A percentile compares a stretch with the other conserved stretches of the same genome.
Conservation (phyloP, 139 green algal genomes). For the Helicosporidium sp. region DNA sequence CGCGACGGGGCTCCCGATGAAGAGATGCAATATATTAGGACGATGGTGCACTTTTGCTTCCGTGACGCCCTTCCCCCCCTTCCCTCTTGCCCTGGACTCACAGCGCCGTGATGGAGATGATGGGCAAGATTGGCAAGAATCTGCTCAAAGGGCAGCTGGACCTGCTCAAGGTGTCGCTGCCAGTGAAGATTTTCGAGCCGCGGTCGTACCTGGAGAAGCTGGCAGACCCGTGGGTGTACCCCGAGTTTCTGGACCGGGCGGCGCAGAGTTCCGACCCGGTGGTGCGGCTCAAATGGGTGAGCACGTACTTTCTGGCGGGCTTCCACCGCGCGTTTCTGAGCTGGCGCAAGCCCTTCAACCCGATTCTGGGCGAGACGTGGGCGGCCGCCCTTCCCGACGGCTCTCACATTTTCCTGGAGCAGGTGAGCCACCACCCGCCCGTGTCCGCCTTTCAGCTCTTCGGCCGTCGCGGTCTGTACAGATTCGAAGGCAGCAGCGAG, state of each 20-base stretch:
- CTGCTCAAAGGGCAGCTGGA: slow-evolving; percentile 56
- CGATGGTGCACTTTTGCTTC: too few relatives aligned
- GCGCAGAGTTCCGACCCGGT: slow-evolving; percentile 26
- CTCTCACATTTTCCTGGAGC: slow-evolving; percentile 48
- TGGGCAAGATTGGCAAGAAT: slow-evolving; percentile 45
- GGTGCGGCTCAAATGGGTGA: slow-evolving; percentile 42
- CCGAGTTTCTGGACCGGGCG: slow-evolving; percentile 26
- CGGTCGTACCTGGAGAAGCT: slow-evolving; percentile 70
- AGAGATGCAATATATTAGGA: too few relatives aligned
- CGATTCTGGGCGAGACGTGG: slow-evolving; percentile 72
- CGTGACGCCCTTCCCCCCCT: background rate
- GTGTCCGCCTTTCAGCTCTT: slow-evolving; percentile 54
- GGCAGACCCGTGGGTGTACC: slow-evolving; percentile 51
- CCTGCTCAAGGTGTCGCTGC: slow-evolving; percentile 58
- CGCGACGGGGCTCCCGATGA: too few relatives aligned
- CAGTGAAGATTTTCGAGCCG: slow-evolving; percentile 63
- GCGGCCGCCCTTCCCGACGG: slow-evolving; percentile 37
- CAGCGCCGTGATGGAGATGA: slow-evolving; percentile 46
- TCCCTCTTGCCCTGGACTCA: background rate
- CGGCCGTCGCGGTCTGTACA: slow-evolving; percentile 31
- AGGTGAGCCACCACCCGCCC: slow-evolving; percentile 45
- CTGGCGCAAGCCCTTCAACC: slow-evolving; percentile 76
- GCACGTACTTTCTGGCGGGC: slow-evolving; percentile 51
- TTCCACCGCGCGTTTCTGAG: slow-evolving; percentile 26
- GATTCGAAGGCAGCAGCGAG: slow-evolving; percentile 45